Evolutionary conservation across 345 rosid genomes (phyloP).

Genomic region (Aquilaria yunnanensis): DNA sequence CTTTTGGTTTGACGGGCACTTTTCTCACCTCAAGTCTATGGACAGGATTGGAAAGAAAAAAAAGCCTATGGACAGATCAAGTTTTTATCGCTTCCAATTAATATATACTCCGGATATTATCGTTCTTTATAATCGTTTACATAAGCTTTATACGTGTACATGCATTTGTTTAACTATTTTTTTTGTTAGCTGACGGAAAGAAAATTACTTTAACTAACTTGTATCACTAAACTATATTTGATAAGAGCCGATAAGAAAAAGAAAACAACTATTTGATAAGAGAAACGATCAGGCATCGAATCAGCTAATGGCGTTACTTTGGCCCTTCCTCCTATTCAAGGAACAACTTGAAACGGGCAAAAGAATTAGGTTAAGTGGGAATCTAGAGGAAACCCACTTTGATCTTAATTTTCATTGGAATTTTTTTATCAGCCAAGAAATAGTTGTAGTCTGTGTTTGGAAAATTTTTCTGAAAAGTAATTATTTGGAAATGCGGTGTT

Average conservation of each 20-base stretch:
- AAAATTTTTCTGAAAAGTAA: background rate
- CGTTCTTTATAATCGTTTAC: background rate
- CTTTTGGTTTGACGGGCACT: too few species aligned
- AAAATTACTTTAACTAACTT: slow-evolving; percentile 55
- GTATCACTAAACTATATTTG: slow-evolving; percentile 35
- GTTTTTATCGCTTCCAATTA: too few species aligned
- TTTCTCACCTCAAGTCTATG: too few species aligned
- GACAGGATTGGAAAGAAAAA: too few species aligned
- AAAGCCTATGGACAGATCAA: too few species aligned
- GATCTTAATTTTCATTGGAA: slow-evolving; percentile 6
- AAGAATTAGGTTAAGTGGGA: slow-evolving; percentile 47
- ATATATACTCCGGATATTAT: too few species aligned
- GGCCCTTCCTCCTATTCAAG: slow-evolving; percentile 61
- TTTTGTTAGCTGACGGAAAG: too few species aligned
- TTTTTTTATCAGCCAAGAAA: slow-evolving; percentile 4
- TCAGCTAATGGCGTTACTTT: slow-evolving; percentile 27
- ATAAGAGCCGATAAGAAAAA: background rate
- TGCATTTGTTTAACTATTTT: too few species aligned
- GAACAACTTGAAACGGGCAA: slow-evolving; percentile 26
- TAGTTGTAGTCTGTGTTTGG: background rate
- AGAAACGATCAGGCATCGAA: background rate
- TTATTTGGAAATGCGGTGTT: background rate
- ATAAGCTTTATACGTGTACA: background rate
- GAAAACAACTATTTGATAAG: too few species aligned
- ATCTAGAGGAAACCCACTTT: slow-evolving; percentile 64